A percentile compares a stretch with the other conserved stretches of the same genome.
Evolutionary conservation across 2,329 filamentous ascomycete genomes (phyloP).

Genomic region (Cytospora leucostoma): DNA sequence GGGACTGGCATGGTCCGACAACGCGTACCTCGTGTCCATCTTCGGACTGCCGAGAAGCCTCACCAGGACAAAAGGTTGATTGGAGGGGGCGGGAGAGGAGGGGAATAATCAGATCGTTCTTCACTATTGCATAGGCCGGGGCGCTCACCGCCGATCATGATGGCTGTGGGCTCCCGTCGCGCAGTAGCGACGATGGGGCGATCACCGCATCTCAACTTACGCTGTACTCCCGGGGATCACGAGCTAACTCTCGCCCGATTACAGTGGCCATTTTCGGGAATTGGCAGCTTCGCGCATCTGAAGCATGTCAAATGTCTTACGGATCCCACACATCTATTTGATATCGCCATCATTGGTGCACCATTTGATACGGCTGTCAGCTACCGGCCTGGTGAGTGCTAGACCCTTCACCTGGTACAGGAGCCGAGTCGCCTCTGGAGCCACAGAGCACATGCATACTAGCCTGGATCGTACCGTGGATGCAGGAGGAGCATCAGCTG

Average conservation of each 20-base stretch:
- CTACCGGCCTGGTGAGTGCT: slow-evolving; percentile 62
- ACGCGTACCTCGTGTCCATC: slow-evolving; percentile 7
- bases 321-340: slow-evolving; percentile 63
- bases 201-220: slow-evolving; percentile 7
- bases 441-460: not conserved
- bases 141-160: slow-evolving; percentile 19
- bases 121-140: not conserved
- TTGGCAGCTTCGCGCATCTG: slow-evolving; percentile 74
- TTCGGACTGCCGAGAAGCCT: slow-evolving; percentile 11
- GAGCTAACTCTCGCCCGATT: slow-evolving; percentile 8
- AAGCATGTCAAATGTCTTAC: slow-evolving; percentile 69
- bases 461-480: not conserved
- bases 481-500: not conserved
- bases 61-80: not conserved
- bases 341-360: slow-evolving; percentile 71
- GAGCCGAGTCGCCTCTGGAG: not conserved
- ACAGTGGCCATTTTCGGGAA: slow-evolving; percentile 68
- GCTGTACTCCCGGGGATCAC: not conserved
- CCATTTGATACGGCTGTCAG: slow-evolving; percentile 75
- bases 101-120: slow-evolving; percentile 11
- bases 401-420: not conserved
- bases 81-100: not conserved
- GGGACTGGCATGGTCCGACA: slow-evolving; percentile 4
- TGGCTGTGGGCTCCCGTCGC: slow-evolving; percentile 20
- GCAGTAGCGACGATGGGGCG: slow-evolving; percentile 3